A percentile compares a stretch with the other conserved stretches of the same genome.
These are phyloP conservation scores for Elymus sibiricus DNA, from an alignment of 176 grass and related monocot genomes.

Conservation along the genomic window DNA sequence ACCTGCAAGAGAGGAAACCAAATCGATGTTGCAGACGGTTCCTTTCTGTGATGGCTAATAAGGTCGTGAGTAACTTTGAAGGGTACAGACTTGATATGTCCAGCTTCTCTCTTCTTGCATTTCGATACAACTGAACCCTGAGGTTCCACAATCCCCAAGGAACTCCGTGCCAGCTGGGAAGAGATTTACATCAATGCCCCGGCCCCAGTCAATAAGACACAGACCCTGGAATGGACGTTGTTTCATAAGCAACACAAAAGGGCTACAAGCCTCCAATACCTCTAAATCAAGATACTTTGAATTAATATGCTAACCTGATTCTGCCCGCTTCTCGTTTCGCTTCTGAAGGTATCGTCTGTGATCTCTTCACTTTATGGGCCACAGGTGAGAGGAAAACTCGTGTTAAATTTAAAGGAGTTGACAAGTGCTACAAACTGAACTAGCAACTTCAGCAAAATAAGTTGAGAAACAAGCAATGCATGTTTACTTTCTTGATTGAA, in stretches of 20 bases:
- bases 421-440: background rate
- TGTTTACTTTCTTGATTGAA: background rate
- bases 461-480: background rate
- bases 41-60: background rate
- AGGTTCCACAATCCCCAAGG: conserved; percentile 59
- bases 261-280: background rate
- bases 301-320: conserved; percentile 51
- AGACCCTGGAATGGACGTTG: conserved; percentile 67
- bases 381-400: conserved; percentile 11
- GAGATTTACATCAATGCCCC: conserved; percentile 72
- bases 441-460: background rate
- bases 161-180: conserved; percentile 58
- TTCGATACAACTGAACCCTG: conserved; percentile 78
- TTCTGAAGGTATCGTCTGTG: conserved; percentile 60
- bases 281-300: conserved; percentile 4
- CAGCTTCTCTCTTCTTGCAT: conserved; percentile 79
- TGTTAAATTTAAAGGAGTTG: conserved; percentile 3
- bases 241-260: conserved; percentile 9
- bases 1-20: conserved; percentile 31
- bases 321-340: conserved; percentile 52
- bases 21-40: background rate
- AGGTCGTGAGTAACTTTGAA: background rate
- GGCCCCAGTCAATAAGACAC: conserved; percentile 93
- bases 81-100: conserved; percentile 62
- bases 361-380: conserved; percentile 51